Evolutionary conservation across 1,284 basidiomycete genomes (phyloP), one percentile per base, ranked within the genome.

Genomic region (Melampsora americana): DNA sequence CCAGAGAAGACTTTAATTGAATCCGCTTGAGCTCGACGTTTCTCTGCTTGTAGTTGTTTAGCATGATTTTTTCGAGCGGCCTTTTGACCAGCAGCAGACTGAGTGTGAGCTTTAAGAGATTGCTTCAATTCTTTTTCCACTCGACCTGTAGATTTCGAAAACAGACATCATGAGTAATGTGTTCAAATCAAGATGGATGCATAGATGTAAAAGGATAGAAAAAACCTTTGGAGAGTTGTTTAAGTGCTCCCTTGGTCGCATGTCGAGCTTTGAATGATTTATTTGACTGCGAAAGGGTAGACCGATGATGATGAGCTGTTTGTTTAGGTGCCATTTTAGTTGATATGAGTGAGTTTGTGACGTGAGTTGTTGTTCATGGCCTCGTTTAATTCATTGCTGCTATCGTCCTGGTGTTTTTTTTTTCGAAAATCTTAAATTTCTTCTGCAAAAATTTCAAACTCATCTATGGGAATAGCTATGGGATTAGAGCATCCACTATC

Each of bases 271-370:
- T 75, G 66, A 75, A 75, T 61, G n/a, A 35, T 26, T 75, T 75
- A 30, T 75, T 75, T 16, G 32, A 60, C 30, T 75, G 72, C 12
- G 72, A 75, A 14, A 75, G 72, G 14, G 65, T 75, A 18, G 72
- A 75, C 30, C 72, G 72, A 39, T 75, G 72, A 48, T 75, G 72
- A 35, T 75, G 72, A 56, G 53, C 5, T 56, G 53, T n/a, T 56
- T n/a, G 53, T 56, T 56, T 56, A 7, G 53, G 53, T 56, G 53
- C 53, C 53, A 56, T 56, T 14, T 56, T 56, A 56, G 26, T 42
- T 42, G 11, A 12, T 42, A 12, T 42, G 5, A 12, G 39, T 42
- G 11, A 1, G 1, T 42, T 42, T 5, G 39, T 7, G 39, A 12
- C 12, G 6, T 12, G 12, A 42, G 39, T 42, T 5, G 12, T 9